These are phyloP conservation scores for Echeveria elegans DNA, from an alignment of 164 flowering plant species.

Conservation along the genomic window DNA sequence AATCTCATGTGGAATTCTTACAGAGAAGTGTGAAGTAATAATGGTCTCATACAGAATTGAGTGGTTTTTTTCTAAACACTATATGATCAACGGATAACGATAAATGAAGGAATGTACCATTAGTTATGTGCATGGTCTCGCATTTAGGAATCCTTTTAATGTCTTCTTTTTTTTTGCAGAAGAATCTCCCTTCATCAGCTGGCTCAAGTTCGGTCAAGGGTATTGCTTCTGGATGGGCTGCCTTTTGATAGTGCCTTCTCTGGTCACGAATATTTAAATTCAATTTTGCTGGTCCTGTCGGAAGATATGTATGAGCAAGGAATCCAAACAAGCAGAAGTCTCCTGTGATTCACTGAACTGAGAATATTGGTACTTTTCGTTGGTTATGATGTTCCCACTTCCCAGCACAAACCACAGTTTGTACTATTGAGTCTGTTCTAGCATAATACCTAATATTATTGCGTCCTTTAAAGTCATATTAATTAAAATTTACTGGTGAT, in stretches of 20 bases:
- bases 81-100: no score
- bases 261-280: not conserved
- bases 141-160: not conserved
- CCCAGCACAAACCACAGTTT: not conserved
- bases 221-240: constrained; percentile 92
- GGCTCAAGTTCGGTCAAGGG: constrained; percentile 49
- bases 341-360: not conserved
- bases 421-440: no score
- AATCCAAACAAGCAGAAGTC: not conserved
- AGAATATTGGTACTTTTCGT: not conserved
- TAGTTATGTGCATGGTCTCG: no score
- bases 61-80: no score
- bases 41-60: no score
- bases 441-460: no score
- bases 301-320: not conserved
- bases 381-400: not conserved
- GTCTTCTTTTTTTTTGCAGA: constrained; percentile 33
- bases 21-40: no score
- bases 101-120: no score
- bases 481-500: no score
- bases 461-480: no score
- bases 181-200: constrained; percentile 57
- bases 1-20: not conserved
- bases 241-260: constrained; percentile 41
- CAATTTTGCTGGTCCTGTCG: not conserved